Evolutionary conservation across 345 rosid genomes (phyloP), one percentile per base, ranked within the genome.

Genomic region (Rhizophora apiculata): DNA sequence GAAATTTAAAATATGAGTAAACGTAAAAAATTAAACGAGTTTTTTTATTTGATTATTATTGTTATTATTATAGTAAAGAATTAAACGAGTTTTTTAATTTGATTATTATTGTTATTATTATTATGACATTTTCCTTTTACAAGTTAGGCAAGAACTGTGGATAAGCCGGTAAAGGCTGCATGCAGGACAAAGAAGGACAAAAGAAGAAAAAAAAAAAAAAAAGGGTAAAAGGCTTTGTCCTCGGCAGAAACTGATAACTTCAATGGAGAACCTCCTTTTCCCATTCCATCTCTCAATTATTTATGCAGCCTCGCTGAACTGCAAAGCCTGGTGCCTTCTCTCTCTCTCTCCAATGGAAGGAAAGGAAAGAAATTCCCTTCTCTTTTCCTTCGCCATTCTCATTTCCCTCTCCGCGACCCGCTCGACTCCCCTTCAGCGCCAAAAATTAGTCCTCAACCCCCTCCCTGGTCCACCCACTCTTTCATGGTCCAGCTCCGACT

Each of bases 401-500:
- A 39, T 74, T 64, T 78, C 55, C 20, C 65, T 78, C 62, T 64
- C 72, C 77, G 11, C 74, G 34, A 16, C 75, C 6, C 59, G 67
- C 39, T 67, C 83, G 0, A 27, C 80, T 39, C 62, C 80, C 49
- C 77, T 64, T 29, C 74, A 78, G 16, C 74, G 70, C 81, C 88
- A 82, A 66, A 80, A 85, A 20, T 83, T 87, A 21, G 16, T 67
- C n/a, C 76, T 74, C 69, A 79, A 67, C 62, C 72, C 85, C 48
- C 89, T 88, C 36, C 88, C 89, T 9, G 56, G 79, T 3, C 62
- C 78, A 2, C 71, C 87, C n/a, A 10, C 80, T 19, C 77, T 82
- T 53, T 76, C 93, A 15, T 81, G 88, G 82, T 72, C 79, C 18
- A 73, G 63, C 27, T 62, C 80, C n/a, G 81, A 79, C 15, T 3